Conservation (phyloP, 2,329 filamentous ascomycete species). For the Pseudogymnoascus sp. region DNA sequence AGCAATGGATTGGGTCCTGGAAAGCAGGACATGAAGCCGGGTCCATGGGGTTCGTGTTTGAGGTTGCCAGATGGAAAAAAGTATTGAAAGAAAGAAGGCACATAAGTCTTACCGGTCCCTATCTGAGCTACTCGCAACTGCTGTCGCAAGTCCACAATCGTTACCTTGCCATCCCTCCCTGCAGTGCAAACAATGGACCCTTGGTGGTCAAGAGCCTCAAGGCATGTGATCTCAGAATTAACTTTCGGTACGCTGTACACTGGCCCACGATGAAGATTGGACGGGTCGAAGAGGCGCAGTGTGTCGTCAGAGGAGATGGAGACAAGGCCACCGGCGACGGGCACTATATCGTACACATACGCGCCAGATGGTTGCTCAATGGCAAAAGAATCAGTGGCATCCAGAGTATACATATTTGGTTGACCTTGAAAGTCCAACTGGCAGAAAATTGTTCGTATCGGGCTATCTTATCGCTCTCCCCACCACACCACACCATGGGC, state of each 20-base stretch:
- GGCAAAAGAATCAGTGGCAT: slow-evolving; percentile 19
- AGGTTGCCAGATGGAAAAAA: background rate
- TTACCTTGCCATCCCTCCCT: slow-evolving; percentile 63
- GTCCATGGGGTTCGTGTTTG: background rate
- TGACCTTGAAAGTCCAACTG: background rate
- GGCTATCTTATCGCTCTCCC: slow-evolving; percentile 5
- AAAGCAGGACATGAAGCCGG: background rate
- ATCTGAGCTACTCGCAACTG: slow-evolving; percentile 7
- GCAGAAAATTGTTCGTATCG: slow-evolving; percentile 5
- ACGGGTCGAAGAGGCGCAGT: slow-evolving; percentile 58
- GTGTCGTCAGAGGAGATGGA: slow-evolving; percentile 63
- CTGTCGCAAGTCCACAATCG: slow-evolving; percentile 56
- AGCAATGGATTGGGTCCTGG: background rate
- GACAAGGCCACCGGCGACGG: slow-evolving; percentile 23
- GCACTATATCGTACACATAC: slow-evolving; percentile 39
- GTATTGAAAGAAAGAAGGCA: background rate
- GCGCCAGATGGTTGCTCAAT: slow-evolving; percentile 25
- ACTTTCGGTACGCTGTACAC: slow-evolving; percentile 41
- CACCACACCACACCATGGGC: background rate
- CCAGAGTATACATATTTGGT: slow-evolving; percentile 27
- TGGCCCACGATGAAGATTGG: slow-evolving; percentile 45
- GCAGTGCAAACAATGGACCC: slow-evolving; percentile 57
- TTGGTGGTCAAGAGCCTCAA: slow-evolving; percentile 47
- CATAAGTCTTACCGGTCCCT: background rate
- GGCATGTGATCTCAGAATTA: slow-evolving; percentile 57